Conservation (phyloP, 1,284 basidiomycete species). For the Cutaneotrichosporon cyanovorans region DNA sequence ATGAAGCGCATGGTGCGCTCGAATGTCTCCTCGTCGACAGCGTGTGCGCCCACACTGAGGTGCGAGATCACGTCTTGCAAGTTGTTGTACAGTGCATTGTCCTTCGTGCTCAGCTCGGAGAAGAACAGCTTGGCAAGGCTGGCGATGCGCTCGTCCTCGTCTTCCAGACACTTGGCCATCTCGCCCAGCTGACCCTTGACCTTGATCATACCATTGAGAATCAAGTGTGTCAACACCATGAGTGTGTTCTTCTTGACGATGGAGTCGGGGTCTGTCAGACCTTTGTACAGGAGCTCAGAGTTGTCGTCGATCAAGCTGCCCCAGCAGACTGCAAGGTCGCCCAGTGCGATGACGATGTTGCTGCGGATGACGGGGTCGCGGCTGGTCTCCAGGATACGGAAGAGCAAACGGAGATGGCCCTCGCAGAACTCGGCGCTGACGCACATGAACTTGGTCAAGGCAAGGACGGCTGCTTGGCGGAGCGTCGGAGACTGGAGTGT, state of each 20-base stretch:
- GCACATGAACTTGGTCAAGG: slow-evolving; percentile 94
- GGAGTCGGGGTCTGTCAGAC: slow-evolving; percentile 74
- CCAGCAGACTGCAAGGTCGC: slow-evolving; percentile 94
- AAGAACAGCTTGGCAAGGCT: slow-evolving; percentile 97
- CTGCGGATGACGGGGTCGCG: slow-evolving; percentile 81
- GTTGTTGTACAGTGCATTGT: slow-evolving; percentile 99
- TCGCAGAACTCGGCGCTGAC: slow-evolving; percentile 93
- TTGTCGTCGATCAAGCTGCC: slow-evolving; percentile 95
- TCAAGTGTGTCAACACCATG: slow-evolving; percentile 96
- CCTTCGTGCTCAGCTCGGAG: slow-evolving; percentile 86
- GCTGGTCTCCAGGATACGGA: slow-evolving; percentile 87
- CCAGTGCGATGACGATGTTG: slow-evolving; percentile 94
- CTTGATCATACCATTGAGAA: slow-evolving; percentile 98
- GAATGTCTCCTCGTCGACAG: slow-evolving; percentile 87
- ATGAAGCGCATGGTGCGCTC: slow-evolving; percentile 91
- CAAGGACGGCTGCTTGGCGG: slow-evolving; percentile 76
- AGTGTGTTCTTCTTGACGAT: slow-evolving; percentile 98
- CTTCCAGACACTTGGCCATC: slow-evolving; percentile 98
- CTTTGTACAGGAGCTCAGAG: slow-evolving; percentile 89
- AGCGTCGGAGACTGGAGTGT: slow-evolving; percentile 68
- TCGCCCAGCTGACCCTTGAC: slow-evolving; percentile 98
- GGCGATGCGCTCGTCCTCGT: slow-evolving; percentile 77
- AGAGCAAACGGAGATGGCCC: slow-evolving; percentile 73
- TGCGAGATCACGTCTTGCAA: slow-evolving; percentile 94
- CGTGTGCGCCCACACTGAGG: slow-evolving; percentile 83